Evolutionary conservation across 306 rosid species (phyloP), one percentile per base, ranked within the genome.

Genomic region (Lathyrus oleraceus): DNA sequence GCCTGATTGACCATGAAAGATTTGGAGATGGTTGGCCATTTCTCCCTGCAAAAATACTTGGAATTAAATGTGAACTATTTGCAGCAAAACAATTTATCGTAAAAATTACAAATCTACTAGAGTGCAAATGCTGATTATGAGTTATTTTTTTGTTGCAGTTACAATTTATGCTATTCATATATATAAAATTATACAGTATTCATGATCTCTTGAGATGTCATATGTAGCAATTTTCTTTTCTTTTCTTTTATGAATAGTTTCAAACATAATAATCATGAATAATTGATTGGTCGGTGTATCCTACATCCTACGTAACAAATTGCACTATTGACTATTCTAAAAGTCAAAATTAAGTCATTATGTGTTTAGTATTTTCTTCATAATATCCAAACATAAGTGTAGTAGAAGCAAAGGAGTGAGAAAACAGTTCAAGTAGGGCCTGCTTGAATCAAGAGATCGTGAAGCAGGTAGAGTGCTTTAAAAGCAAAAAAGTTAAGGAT

Each of bases 1-100:
- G 81, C 82, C 97, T 86, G 1, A 79, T 87, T 19, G 99, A 79
- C 99, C 99, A 95, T 39, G 97, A 79, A 57, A 91, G 87, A 63
- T 64, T 80, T 14, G 90, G 74, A 30, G 90, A 82, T 23, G 96
- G 78, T 76, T 88, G 99, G 40, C 96, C 97, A 68, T 67, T 86
- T 79, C 78, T 88, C 20, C 99, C 99, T 94, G 70, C 51, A 64
- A 40, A 61, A 72, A 54, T 5, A 67, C 40, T 11, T 40, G 10
- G 27, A 23, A 62, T 62, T 65, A 62, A 61, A 53, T 54, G 64
- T 39, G 20, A 68, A 73, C 48, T 70, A 27, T 15, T 61, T 62
- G 59, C 32, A 65, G 77, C 54, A 51, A 63, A 61, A 67, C 4
- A 36, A 40, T n/a, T 17, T 56, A 28, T 14, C 12, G 14, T 32